Evolutionary conservation across 73 alveolate genomes (phyloP).

Genomic region (Paraurostyla sp.): DNA sequence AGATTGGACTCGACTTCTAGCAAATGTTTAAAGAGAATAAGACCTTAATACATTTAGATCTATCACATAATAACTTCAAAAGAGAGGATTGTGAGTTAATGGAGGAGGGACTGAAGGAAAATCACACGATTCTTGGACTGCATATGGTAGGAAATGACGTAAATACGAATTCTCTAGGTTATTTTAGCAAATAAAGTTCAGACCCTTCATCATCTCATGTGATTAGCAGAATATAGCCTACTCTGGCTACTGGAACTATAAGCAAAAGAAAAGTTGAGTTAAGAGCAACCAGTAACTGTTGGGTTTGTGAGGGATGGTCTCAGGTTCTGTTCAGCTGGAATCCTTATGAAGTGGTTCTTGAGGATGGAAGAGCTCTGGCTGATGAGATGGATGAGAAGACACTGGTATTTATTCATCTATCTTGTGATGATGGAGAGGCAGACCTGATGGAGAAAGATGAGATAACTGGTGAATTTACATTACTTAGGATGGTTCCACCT

Average conservation of each 20-base stretch:
- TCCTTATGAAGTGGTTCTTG: constrained; percentile 49
- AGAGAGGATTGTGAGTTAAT: constrained; percentile 69
- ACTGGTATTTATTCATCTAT: constrained; percentile 77
- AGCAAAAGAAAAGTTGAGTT: constrained; percentile 18
- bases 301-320: constrained; percentile 95
- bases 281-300: constrained; percentile 70
- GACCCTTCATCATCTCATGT: constrained; percentile 44
- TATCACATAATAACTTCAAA: constrained; percentile 62
- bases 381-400: constrained; percentile 53
- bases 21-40: constrained; percentile 68
- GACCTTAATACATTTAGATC: constrained; percentile 62
- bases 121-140: constrained; percentile 90
- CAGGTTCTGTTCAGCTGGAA: constrained; percentile 76
- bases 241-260: constrained; percentile 8
- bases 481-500: constrained; percentile 78
- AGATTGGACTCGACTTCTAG: constrained; percentile 17
- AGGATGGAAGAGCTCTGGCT: background rate
- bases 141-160: constrained; percentile 92
- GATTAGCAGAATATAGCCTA: constrained; percentile 23
- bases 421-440: constrained; percentile 77
- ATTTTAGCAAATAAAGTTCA: background rate
- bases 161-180: constrained; percentile 62
- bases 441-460: constrained; percentile 66
- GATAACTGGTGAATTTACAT: constrained; percentile 29
- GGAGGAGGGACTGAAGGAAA: constrained; percentile 84